Evolutionary conservation across 2,329 filamentous ascomycete genomes (phyloP).

Genomic region (Cercospora berteroae): DNA sequence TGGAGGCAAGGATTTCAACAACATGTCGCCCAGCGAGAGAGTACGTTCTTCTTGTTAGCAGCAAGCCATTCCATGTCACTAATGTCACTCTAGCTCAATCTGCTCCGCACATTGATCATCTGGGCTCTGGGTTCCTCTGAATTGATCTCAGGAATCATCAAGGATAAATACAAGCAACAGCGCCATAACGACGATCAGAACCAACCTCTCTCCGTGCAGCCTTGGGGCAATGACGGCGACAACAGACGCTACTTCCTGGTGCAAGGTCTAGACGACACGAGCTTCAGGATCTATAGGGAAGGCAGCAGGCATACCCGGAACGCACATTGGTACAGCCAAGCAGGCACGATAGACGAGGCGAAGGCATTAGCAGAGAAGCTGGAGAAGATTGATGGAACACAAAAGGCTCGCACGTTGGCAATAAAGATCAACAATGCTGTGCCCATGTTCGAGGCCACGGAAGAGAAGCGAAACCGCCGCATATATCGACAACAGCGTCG

Average conservation of each 20-base stretch:
- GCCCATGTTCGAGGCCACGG: constrained; percentile 86
- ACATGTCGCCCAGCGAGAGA: constrained; percentile 76
- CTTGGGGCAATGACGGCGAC: constrained; percentile 85
- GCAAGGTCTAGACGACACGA: constrained; percentile 89
- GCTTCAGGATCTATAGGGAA: constrained; percentile 91
- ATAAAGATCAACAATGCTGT: constrained; percentile 76
- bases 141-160: constrained; percentile 73
- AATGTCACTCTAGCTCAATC: constrained; percentile 62
- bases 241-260: constrained; percentile 92
- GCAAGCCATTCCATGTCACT: neutral
- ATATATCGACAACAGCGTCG: constrained; percentile 87
- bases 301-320: constrained; percentile 75
- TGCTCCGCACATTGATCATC: constrained; percentile 77
- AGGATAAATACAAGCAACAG: constrained; percentile 82
- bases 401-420: constrained; percentile 73
- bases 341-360: constrained; percentile 85
- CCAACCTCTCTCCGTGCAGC: constrained; percentile 82
- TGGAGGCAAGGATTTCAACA: constrained; percentile 75
- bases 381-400: constrained; percentile 71
- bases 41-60: constrained; percentile 51
- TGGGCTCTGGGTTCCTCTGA: constrained; percentile 92
- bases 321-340: constrained; percentile 84
- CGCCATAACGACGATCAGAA: constrained; percentile 77
- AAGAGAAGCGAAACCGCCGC: constrained; percentile 92
- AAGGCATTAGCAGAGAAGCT: constrained; percentile 73